phyloP scores from a whole-genome alignment of 352 stramenopile genomes.

The Globisporangium polare region DNA sequence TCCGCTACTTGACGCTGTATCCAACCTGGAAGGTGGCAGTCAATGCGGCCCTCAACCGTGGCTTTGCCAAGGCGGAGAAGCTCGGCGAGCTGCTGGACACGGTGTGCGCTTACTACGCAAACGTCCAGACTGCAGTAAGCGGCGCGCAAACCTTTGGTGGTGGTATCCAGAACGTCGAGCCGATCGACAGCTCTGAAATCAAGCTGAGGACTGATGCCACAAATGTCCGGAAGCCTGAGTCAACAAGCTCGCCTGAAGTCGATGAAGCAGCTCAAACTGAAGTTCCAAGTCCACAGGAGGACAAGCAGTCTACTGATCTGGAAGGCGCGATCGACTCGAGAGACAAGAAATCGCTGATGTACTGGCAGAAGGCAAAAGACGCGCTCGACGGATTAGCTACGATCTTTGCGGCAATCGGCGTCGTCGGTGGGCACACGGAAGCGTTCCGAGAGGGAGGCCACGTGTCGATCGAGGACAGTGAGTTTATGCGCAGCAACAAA shows the following conservation, averaged over 20 bases:
- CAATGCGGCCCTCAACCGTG: slow-evolving; percentile 52
- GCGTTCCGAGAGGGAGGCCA: slow-evolving; percentile 58
- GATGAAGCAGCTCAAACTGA: slow-evolving; percentile 28
- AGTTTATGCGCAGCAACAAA: slow-evolving; percentile 21
- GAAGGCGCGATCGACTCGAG: slow-evolving; percentile 21
- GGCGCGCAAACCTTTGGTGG: neutral
- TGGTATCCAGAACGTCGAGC: slow-evolving; percentile 17
- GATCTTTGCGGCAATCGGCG: slow-evolving; percentile 60
- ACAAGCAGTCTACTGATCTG: slow-evolving; percentile 9
- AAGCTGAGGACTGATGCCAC: slow-evolving; percentile 19
- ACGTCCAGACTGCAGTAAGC: slow-evolving; percentile 6
- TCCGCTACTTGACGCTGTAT: slow-evolving; percentile 76
- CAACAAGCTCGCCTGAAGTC: slow-evolving; percentile 53
- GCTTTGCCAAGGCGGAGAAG: slow-evolving; percentile 47
- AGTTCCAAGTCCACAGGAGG: neutral
- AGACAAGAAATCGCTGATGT: slow-evolving; percentile 63
- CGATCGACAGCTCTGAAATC: slow-evolving; percentile 18
- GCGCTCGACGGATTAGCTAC: slow-evolving; percentile 50
- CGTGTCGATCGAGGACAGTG: slow-evolving; percentile 49
- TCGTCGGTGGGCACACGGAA: slow-evolving; percentile 75
- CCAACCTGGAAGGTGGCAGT: slow-evolving; percentile 78
- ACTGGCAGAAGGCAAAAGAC: slow-evolving; percentile 79
- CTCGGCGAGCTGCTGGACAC: slow-evolving; percentile 53
- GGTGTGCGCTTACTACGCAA: slow-evolving; percentile 69
- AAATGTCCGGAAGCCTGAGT: slow-evolving; percentile 51